phyloP scores from a whole-genome alignment of 345 rosid genomes.

The Ceriops tagal region DNA sequence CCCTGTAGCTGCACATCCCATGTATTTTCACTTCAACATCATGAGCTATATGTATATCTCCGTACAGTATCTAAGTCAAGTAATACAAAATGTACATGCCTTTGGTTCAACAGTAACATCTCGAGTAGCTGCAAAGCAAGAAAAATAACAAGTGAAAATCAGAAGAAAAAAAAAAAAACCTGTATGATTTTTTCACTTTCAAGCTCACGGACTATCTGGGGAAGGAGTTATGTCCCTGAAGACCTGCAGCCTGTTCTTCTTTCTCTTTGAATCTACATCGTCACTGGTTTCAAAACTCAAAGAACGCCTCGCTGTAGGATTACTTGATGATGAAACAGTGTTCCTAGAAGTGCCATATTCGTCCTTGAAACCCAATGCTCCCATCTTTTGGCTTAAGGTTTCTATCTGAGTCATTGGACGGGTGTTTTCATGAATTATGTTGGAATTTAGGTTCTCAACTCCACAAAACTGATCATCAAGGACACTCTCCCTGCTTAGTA shows the following conservation, averaged over 20 bases:
- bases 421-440: slow-evolving; percentile 25
- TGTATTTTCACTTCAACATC: no score
- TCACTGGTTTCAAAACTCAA: slow-evolving; percentile 27
- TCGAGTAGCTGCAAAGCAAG: neutral
- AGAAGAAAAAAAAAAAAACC: neutral
- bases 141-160: neutral
- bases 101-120: no score
- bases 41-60: no score
- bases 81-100: no score
- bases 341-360: slow-evolving; percentile 13
- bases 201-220: slow-evolving; percentile 33
- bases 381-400: slow-evolving; percentile 22
- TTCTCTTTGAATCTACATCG: slow-evolving; percentile 12
- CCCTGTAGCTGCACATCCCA: no score
- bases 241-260: slow-evolving; percentile 46
- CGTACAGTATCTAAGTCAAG: no score
- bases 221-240: slow-evolving; percentile 51
- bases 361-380: slow-evolving; percentile 24
- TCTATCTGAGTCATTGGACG: slow-evolving; percentile 21
- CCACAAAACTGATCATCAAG: slow-evolving; percentile 14
- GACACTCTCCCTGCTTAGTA: slow-evolving; percentile 1
- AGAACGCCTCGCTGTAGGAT: slow-evolving; percentile 25
- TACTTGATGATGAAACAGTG: slow-evolving; percentile 14
- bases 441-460: slow-evolving; percentile 46
- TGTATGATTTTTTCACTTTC: neutral